Base-by-base conservation (phyloP, 352 stramenopile genomes). In the Saprolegnia parasitica region DNA sequence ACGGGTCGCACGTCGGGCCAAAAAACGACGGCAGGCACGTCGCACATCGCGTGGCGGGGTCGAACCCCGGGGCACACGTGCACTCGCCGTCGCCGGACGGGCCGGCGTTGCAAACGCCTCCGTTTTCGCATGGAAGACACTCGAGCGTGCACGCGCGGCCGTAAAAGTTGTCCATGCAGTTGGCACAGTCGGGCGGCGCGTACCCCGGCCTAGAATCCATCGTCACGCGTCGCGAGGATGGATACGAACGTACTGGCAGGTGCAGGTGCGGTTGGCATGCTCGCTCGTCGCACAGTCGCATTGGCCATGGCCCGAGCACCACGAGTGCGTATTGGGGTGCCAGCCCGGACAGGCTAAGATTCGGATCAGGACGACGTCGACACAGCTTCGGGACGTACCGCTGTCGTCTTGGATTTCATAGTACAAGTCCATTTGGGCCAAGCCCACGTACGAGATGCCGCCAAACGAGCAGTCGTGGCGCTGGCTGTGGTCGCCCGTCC, bases 291-390 rank as follows among this genome's bases (percentile, higher is more conserved):
- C 86, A 65, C 86, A 94, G 29, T 74, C 70, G 54, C 86, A 94
- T 35, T 89, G 73, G 75, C 86, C 86, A 56, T 93, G 83, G 64
- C 77, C 80, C 32, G 77, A 81, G 62, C 86, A 94, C 40, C 76
- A 73, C 16, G 75, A 76, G 10, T 73, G 64, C 6, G 78, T 81
- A n/a, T 52, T 76, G 37, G 65, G 63, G 63, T 91, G 78, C 86
- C 86, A 94, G 40, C 86, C 86, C 20, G 86, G 86, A 72, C 86
- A 94, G 16, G 68, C 83, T 90, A n/a, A n/a, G n/a, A n/a, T n/a
- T n/a, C n/a, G n/a, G n/a, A n/a, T n/a, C n/a, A n/a, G n/a, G n/a
- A n/a, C n/a, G n/a, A n/a, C n/a, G n/a, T n/a, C n/a, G n/a, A n/a
- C n/a, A n/a, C n/a, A n/a, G n/a, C n/a, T n/a, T n/a, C n/a, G n/a